Evolutionary conservation across 116 monocot genomes (phyloP).

Genomic region (Posidonia oceanica): DNA sequence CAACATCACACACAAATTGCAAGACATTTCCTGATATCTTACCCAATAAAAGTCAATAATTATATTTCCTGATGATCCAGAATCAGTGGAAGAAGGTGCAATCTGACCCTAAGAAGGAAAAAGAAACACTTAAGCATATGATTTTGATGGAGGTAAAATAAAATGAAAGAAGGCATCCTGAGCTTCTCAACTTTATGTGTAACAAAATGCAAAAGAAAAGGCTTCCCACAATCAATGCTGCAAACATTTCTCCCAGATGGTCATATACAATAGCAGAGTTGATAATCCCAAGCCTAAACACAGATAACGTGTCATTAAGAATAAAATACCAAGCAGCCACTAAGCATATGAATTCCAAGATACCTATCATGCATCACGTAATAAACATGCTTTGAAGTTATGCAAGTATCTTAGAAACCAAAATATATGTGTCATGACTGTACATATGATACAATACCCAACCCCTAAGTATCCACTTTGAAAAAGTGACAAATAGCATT

Average conservation of each 20-base stretch:
- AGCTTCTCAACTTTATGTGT: constrained; percentile 63
- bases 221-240: constrained; percentile 79
- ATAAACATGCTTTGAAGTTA: too few species aligned
- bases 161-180: neutral
- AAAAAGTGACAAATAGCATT: too few species aligned
- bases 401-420: too few species aligned
- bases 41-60: constrained; percentile 99
- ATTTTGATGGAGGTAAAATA: neutral
- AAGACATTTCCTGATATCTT: constrained; percentile 10
- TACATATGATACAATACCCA: too few species aligned
- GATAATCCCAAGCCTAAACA: constrained; percentile 72
- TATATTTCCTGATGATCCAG: constrained; percentile 86
- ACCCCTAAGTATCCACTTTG: too few species aligned
- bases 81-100: constrained; percentile 91
- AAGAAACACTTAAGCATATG: neutral
- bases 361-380: too few species aligned
- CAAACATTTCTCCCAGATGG: constrained; percentile 89
- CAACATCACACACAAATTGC: neutral
- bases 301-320: neutral
- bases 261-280: constrained; percentile 89
- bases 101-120: constrained; percentile 56
- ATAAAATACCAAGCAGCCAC: too few species aligned
- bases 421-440: too few species aligned
- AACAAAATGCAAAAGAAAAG: constrained; percentile 85
- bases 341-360: neutral